These are phyloP conservation scores for Fulvia fulva DNA, from an alignment of 2,329 filamentous ascomycete genomes.

Conservation along the genomic window DNA sequence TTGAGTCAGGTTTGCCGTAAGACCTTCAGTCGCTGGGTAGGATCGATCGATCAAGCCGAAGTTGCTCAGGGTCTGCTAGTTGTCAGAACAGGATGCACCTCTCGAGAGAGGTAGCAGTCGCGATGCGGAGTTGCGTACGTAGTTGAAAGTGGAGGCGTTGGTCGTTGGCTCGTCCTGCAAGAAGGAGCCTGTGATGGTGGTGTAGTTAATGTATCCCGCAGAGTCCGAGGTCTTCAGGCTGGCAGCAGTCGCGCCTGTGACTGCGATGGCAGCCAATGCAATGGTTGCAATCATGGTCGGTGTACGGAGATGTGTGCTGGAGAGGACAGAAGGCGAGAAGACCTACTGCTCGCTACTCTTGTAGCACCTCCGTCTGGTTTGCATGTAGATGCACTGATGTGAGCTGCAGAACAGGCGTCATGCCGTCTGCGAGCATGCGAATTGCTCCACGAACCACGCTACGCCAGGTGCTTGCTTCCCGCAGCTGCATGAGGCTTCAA, in stretches of 20 bases:
- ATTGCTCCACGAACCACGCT: no score
- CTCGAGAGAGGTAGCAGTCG: not conserved
- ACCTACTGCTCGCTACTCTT: not conserved
- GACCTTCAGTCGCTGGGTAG: conserved; percentile 51
- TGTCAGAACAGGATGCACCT: conserved; percentile 3
- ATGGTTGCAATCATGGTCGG: conserved; percentile 5
- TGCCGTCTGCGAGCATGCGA: not conserved
- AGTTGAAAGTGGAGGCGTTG: conserved; percentile 57
- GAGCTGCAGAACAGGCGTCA: not conserved
- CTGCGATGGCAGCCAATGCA: conserved; percentile 6
- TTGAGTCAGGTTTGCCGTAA: conserved; percentile 50
- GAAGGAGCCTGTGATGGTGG: conserved; percentile 59
- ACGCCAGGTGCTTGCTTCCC: not conserved
- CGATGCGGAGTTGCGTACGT: conserved; percentile 43
- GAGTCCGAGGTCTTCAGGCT: conserved; percentile 9
- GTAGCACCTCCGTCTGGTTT: not conserved
- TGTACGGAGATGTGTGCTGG: not conserved
- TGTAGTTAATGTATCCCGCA: conserved; percentile 52
- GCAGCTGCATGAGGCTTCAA: not conserved
- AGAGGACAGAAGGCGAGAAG: not conserved
- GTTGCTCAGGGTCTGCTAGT: conserved; percentile 52
- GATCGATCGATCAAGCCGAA: conserved; percentile 63
- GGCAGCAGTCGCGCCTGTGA: conserved; percentile 8
- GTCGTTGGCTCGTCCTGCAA: conserved; percentile 59
- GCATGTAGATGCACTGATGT: not conserved